Base-by-base conservation (phyloP, 805 yeast species). In the Candida ipomoeae region DNA sequence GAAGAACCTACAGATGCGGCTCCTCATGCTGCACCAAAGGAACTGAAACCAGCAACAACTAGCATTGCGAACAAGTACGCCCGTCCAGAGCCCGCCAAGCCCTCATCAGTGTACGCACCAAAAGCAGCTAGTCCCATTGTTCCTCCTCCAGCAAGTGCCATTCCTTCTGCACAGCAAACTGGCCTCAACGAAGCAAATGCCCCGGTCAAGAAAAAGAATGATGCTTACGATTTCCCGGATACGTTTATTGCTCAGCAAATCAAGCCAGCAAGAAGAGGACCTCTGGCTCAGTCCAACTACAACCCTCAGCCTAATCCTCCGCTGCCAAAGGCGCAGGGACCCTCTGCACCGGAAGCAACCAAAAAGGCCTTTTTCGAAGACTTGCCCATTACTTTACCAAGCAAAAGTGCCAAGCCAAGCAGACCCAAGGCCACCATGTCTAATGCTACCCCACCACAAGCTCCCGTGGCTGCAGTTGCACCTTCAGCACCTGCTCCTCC, bases 191-290 rank as follows among this genome's bases (percentile, higher is more conserved):
- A 20, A 8, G 45, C 7, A 11, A 13, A n/a, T n/a, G 32, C 14
- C n/a, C 31, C 20, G 15, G 20, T 8, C 14, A 42, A 42, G 63
- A 77, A 78, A 58, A 83, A 81, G 62, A 78, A 84, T n/a, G 89
- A 85, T 67, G 89, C 90, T 0, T 86, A 84, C 58, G 94, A 86
- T 60, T 84, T 86, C 59, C 92, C 92, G 1, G 68, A 72, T 18
- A 81, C 74, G 41, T 62, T 86, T 40, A 66, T 84, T 11, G 67
- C 76, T 1, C 71, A 71, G 60, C 59, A 53, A 56, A 39, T 70
- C 50, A 54, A 73, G 63, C 69, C 79, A 60, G 59, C 77, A 55
- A 55, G 76, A 63, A 41, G 79, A 62, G 47, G 65, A 56, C 20
- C 46, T 15, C 55, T 51, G 55, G n/a, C 52, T 13, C 40, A 32